These are phyloP conservation scores for Coemansia sp. DNA, from an alignment of 192 early-diverging fungal species.

Conservation along the genomic window DNA sequence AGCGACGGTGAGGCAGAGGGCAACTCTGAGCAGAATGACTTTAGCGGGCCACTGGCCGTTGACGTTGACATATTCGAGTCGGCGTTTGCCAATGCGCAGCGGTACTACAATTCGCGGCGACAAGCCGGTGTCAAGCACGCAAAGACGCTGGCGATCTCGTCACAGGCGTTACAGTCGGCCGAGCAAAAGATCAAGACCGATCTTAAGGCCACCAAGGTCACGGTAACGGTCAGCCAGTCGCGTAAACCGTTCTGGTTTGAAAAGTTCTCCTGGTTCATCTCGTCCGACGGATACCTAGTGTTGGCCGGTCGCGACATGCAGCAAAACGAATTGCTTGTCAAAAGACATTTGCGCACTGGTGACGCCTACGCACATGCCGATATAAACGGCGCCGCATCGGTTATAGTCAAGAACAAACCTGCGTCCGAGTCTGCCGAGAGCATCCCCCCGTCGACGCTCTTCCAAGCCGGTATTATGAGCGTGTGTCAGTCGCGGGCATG, in stretches of 20 bases:
- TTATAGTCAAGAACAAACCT: slow-evolving; percentile 80
- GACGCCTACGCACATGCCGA: slow-evolving; percentile 95
- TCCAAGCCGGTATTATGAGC: slow-evolving; percentile 95
- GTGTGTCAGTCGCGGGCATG: slow-evolving; percentile 93
- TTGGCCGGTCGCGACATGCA: slow-evolving; percentile 89
- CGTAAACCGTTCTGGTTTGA: slow-evolving; percentile 98
- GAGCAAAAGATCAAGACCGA: slow-evolving; percentile 88
- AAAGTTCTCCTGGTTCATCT: slow-evolving; percentile 96
- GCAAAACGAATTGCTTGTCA: slow-evolving; percentile 92
- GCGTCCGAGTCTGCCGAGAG: slow-evolving; percentile 34
- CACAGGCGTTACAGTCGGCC: slow-evolving; percentile 86
- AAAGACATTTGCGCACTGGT: slow-evolving; percentile 61
- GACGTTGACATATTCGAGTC: slow-evolving; percentile 89
- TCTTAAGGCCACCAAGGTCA: slow-evolving; percentile 74
- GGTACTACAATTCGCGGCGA: slow-evolving; percentile 86
- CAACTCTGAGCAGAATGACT: slow-evolving; percentile 17
- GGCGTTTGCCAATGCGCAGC: slow-evolving; percentile 86
- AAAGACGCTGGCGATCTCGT: slow-evolving; percentile 83
- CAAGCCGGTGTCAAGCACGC: slow-evolving; percentile 83
- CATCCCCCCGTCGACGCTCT: slow-evolving; percentile 87
- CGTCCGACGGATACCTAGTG: slow-evolving; percentile 89
- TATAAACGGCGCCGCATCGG: slow-evolving; percentile 86
- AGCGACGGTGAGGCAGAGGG: slow-evolving; percentile 40
- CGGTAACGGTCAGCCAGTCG: slow-evolving; percentile 74
- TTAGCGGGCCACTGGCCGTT: slow-evolving; percentile 50